phyloP scores from a whole-genome alignment of 345 rosid species.

The Camelina sativa region DNA sequence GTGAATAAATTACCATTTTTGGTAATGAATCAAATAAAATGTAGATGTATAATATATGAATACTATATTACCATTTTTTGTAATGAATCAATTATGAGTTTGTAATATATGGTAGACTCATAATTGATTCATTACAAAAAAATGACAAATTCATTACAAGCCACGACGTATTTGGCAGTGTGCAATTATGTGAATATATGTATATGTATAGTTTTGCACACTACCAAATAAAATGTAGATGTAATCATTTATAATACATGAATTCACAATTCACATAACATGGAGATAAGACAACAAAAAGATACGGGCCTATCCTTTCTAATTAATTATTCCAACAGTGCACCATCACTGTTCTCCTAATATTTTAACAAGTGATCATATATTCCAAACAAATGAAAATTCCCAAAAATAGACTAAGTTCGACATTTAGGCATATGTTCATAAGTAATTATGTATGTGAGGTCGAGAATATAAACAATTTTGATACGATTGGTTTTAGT shows the following conservation, averaged over 20 bases:
- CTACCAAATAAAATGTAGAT: not conserved
- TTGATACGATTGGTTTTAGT: not conserved
- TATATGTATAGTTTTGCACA: no score
- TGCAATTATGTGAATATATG: not conserved
- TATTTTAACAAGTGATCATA: conserved; percentile 1
- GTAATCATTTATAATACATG: not conserved
- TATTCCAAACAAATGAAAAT: not conserved
- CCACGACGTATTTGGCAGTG: no score
- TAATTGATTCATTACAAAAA: no score
- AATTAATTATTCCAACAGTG: conserved; percentile 29
- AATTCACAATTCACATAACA: conserved; percentile 24
- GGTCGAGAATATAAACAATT: conserved; percentile 19
- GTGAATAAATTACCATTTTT: no score
- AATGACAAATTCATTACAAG: no score
- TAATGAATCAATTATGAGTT: no score
- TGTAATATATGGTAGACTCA: no score
- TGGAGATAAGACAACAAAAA: conserved; percentile 29
- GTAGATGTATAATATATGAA: no score
- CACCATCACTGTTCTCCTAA: conserved; percentile 10
- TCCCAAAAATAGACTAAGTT: not conserved
- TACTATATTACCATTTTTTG: no score
- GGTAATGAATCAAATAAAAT: no score
- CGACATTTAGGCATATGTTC: conserved; percentile 5
- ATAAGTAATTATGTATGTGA: conserved; percentile 20
- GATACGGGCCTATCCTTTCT: conserved; percentile 26